These are phyloP conservation scores for Eragrostis tef DNA, from an alignment of 202 grass and related monocot genomes.

Conservation along the genomic window DNA sequence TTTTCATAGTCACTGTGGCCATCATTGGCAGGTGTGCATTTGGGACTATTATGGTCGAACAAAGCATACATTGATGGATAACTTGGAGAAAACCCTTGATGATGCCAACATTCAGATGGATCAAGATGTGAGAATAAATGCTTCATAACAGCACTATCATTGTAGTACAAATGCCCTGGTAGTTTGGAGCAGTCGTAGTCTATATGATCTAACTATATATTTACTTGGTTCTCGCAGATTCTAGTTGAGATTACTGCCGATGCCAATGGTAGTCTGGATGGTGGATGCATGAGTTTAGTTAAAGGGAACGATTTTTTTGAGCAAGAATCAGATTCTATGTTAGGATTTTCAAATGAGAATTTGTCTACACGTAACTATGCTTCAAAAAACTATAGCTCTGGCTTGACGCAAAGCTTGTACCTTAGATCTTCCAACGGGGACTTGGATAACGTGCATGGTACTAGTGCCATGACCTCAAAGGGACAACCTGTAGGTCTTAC, in stretches of 20 bases:
- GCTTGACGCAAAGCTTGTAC: conserved; percentile 56
- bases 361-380: conserved; percentile 67
- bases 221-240: conserved; percentile 67
- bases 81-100: conserved; percentile 89
- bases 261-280: conserved; percentile 74
- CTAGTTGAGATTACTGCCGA: conserved; percentile 72
- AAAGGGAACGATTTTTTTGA: conserved; percentile 78
- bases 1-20: conserved; percentile 34
- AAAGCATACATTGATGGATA: conserved; percentile 95
- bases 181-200: background rate
- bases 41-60: conserved; percentile 92
- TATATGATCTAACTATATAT: conserved; percentile 34
- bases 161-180: conserved; percentile 30
- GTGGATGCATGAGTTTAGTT: conserved; percentile 65
- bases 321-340: conserved; percentile 64
- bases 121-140: conserved; percentile 76
- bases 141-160: conserved; percentile 34
- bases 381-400: conserved; percentile 66
- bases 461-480: conserved; percentile 62
- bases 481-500: conserved; percentile 75
- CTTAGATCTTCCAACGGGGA: conserved; percentile 60
- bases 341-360: conserved; percentile 68
- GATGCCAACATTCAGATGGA: conserved; percentile 99
- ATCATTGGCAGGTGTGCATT: conserved; percentile 73
- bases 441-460: conserved; percentile 65